Evolutionary conservation across 2,329 filamentous ascomycete species (phyloP), one percentile per base, ranked within the genome.

Genomic region (Alternaria novae-zelandiae): DNA sequence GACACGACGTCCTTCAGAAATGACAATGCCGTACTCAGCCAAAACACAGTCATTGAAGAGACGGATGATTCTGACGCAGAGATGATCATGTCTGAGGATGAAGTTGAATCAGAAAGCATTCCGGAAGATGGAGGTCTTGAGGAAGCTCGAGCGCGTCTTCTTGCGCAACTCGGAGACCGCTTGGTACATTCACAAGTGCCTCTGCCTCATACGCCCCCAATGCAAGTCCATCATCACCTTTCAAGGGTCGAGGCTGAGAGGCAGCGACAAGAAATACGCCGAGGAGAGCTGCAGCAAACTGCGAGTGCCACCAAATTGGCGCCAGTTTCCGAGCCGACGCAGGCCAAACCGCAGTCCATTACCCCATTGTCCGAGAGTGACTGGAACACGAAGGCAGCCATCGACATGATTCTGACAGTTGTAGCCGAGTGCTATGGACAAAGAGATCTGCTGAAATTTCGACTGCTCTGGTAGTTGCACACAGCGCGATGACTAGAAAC

Each of bases 351-450:
- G 11, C 13, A 20, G n/a, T 56, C 47, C 15, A 57, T 45, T 13
- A 17, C 41, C 26, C 59, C 23, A 28, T 43, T 62, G 44, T 57
- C 54, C 30, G 72, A 88, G 86, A 76, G 85, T 84, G 82, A 74
- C 21, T 65, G 70, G 30, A 80, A 81, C 57, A 81, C 78, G 1
- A 84, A 87, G 26, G 90, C 89, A n/a, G 94, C 93, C 44, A 84
- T 97, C 32, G 94, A 96, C 80, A 97, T 97, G 93, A 92, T 97
- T 57, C 83, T 97, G 70, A 96, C 92, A 0, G 86, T 97, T 36
- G 90, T 91, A 51, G 94, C 93, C 71, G 94, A 97, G 80, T 89
- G 92, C 69, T 98, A 94, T 80, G 94, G 95, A 2, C 95, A 98
- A 81, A 86, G 90, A 68, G 95, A 98, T 79, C 81, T 97, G 66